phyloP scores from a whole-genome alignment of 192 early-diverging fungal species.

The Powellomyces hirtus region DNA sequence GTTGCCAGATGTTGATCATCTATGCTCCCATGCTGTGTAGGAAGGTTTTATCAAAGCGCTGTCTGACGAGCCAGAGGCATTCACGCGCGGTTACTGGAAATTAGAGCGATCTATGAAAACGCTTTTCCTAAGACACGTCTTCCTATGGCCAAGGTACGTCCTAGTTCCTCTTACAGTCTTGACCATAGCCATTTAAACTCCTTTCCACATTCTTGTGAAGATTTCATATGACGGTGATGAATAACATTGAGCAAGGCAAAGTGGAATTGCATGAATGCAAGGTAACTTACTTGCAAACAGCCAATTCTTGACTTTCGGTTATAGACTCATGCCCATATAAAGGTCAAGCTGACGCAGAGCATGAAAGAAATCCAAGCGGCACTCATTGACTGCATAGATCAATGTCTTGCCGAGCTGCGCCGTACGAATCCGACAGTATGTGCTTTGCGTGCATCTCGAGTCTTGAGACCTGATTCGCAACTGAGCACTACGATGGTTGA shows the following conservation, averaged over 20 bases:
- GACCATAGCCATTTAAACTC: too few relatives aligned
- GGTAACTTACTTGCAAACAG: too few relatives aligned
- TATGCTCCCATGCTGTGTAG: too few relatives aligned
- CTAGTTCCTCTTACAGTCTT: too few relatives aligned
- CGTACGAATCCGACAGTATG: slow-evolving; percentile 57
- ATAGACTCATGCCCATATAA: too few relatives aligned
- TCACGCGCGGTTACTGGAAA: slow-evolving; percentile 80
- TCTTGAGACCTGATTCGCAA: too few relatives aligned
- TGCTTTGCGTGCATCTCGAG: slow-evolving; percentile 6
- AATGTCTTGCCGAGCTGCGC: slow-evolving; percentile 72
- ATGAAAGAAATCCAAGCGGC: slow-evolving; percentile 84
- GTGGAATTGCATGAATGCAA: slow-evolving; percentile 11
- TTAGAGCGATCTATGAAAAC: slow-evolving; percentile 82
- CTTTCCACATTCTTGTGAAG: too few relatives aligned
- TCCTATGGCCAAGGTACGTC: slow-evolving; percentile 86
- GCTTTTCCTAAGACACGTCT: slow-evolving; percentile 76
- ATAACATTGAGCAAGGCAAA: slow-evolving; percentile 47
- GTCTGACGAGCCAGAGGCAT: slow-evolving; percentile 79
- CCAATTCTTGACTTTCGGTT: too few relatives aligned
- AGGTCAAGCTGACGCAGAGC: slow-evolving; percentile 69
- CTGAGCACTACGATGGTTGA: too few relatives aligned
- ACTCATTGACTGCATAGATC: slow-evolving; percentile 81
- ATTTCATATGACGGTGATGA: slow-evolving; percentile 64
- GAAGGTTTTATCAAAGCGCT: slow-evolving; percentile 92
- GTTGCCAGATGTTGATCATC: too few relatives aligned